Conservation (phyloP, 192 early-diverging fungal species). For the Coemansia sp. region DNA sequence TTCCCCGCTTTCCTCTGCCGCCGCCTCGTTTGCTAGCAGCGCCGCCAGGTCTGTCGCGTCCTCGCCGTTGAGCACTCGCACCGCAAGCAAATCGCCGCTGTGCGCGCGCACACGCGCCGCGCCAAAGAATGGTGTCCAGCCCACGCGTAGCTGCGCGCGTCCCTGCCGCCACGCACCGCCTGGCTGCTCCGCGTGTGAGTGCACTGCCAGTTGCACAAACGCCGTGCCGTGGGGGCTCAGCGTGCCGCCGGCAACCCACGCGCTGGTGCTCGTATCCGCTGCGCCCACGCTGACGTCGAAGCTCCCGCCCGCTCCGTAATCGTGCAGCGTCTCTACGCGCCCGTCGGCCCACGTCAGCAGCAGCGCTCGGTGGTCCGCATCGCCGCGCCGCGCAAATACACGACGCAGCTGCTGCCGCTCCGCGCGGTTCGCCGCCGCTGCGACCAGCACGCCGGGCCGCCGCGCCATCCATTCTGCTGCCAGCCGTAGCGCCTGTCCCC, state of each 20-base stretch:
- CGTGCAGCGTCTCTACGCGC: slow-evolving; percentile 50
- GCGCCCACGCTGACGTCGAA: slow-evolving; percentile 39
- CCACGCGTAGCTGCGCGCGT: slow-evolving; percentile 41
- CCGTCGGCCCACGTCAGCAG: slow-evolving; percentile 54
- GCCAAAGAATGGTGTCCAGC: slow-evolving; percentile 52
- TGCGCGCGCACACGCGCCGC: slow-evolving; percentile 41
- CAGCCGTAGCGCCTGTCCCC: slow-evolving; percentile 40
- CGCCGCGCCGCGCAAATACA: slow-evolving; percentile 49
- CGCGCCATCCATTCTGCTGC: slow-evolving; percentile 44
- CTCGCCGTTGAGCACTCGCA: slow-evolving; percentile 52
- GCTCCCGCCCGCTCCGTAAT: slow-evolving; percentile 27
- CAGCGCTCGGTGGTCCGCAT: slow-evolving; percentile 50
- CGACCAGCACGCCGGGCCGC: slow-evolving; percentile 38
- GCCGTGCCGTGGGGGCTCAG: slow-evolving; percentile 51
- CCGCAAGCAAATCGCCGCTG: slow-evolving; percentile 50
- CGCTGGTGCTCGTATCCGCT: slow-evolving; percentile 14
- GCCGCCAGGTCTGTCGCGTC: slow-evolving; percentile 52
- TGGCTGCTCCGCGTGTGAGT: slow-evolving; percentile 29
- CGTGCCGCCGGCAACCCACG: slow-evolving; percentile 45
- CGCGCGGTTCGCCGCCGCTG: slow-evolving; percentile 47
- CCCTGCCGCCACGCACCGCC: slow-evolving; percentile 46
- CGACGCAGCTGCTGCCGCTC: slow-evolving; percentile 56
- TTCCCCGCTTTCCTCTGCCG: slow-evolving; percentile 39
- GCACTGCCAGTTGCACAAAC: slow-evolving; percentile 47
- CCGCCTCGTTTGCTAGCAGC: slow-evolving; percentile 46